These are phyloP conservation scores for Candida ipomoeae DNA, from an alignment of 805 yeast species.

Conservation along the genomic window DNA sequence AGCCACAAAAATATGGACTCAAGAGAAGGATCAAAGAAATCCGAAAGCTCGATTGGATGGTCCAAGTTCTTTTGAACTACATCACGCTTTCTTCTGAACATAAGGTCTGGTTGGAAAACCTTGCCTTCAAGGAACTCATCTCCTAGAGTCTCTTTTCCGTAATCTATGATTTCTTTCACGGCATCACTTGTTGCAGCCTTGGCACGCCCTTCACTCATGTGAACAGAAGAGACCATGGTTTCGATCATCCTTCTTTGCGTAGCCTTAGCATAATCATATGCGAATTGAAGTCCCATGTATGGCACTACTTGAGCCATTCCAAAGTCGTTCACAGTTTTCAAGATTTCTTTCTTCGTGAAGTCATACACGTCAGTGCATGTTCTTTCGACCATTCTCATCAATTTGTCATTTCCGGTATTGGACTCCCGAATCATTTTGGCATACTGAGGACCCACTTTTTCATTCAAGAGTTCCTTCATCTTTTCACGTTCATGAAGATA, in stretches of 20 bases:
- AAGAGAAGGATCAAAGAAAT: constrained; percentile 74
- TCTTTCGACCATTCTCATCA: constrained; percentile 61
- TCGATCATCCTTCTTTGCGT: constrained; percentile 68
- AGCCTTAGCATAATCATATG: constrained; percentile 63
- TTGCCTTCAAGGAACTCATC: constrained; percentile 56
- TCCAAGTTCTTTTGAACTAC: constrained; percentile 52
- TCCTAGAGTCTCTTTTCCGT: constrained; percentile 66
- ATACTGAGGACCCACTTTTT: constrained; percentile 59
- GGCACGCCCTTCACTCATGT: constrained; percentile 64
- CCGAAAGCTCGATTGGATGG: constrained; percentile 59
- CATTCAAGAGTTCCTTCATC: constrained; percentile 44
- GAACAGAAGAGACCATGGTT: constrained; percentile 61
- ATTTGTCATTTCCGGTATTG: constrained; percentile 49
- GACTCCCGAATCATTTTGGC: constrained; percentile 51
- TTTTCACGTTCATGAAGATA: constrained; percentile 47
- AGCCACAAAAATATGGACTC: constrained; percentile 52
- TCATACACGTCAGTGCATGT: constrained; percentile 57
- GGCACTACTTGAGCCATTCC: constrained; percentile 51
- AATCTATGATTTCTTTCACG: constrained; percentile 55
- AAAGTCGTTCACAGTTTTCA: constrained; percentile 46
- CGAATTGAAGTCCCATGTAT: constrained; percentile 59
- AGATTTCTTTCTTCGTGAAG: constrained; percentile 51
- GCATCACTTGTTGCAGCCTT: constrained; percentile 53
- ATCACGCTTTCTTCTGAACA: constrained; percentile 79
- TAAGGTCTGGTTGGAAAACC: constrained; percentile 64